These are phyloP conservation scores for Ceratocystiopsis brevicomis DNA, from an alignment of 2,329 filamentous ascomycete species.

Conservation along the genomic window DNA sequence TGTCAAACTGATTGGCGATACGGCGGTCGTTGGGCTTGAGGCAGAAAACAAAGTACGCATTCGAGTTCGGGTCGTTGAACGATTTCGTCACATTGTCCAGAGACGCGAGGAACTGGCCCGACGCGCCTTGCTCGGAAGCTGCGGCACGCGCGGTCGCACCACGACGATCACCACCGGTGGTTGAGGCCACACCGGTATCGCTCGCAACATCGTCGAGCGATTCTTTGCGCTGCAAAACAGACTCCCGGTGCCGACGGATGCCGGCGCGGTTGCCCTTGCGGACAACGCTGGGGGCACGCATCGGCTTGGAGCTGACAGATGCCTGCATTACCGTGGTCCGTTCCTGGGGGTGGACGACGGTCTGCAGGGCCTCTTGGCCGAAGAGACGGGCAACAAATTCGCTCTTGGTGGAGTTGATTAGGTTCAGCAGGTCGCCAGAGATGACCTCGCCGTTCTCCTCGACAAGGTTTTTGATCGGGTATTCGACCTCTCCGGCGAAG, in stretches of 20 bases:
- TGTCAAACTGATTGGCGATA: slow-evolving; percentile 97
- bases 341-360: slow-evolving; percentile 83
- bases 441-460: slow-evolving; percentile 96
- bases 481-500: slow-evolving; percentile 92
- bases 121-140: slow-evolving; percentile 58
- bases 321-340: slow-evolving; percentile 84
- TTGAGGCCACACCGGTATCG: slow-evolving; percentile 15
- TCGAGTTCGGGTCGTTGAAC: slow-evolving; percentile 62
- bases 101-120: slow-evolving; percentile 77
- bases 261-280: slow-evolving; percentile 32
- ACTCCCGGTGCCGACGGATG: slow-evolving; percentile 15
- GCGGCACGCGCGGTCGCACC: neutral
- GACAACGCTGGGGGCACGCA: slow-evolving; percentile 82
- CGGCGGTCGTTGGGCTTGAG: slow-evolving; percentile 91
- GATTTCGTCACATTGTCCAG: slow-evolving; percentile 84
- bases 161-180: slow-evolving; percentile 19
- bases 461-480: slow-evolving; percentile 66
- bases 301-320: slow-evolving; percentile 86
- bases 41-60: slow-evolving; percentile 92
- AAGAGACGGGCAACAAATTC: slow-evolving; percentile 80
- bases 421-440: slow-evolving; percentile 85
- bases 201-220: slow-evolving; percentile 25
- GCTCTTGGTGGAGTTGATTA: slow-evolving; percentile 75
- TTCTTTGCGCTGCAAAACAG: slow-evolving; percentile 19
- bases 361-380: slow-evolving; percentile 87